Evolutionary conservation across 768 basidiomycete genomes (phyloP).

Genomic region (Gloeostereum incarnatum): DNA sequence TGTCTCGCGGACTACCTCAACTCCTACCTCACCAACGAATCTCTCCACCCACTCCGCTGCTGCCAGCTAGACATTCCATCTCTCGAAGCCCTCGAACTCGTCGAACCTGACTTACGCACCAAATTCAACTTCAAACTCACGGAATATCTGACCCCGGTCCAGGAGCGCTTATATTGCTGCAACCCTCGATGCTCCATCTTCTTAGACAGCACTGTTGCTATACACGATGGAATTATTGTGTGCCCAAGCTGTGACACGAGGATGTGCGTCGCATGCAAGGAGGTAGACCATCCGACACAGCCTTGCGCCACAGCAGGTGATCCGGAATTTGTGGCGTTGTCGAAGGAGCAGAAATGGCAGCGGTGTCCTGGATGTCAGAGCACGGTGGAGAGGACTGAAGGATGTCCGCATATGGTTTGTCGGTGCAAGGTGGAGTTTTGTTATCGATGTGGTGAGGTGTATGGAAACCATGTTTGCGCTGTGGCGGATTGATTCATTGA

Average conservation of each 20-base stretch:
- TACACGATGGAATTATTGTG: too few species aligned
- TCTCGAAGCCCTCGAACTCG: neutral
- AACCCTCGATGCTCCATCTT: neutral
- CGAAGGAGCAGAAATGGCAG: slow-evolving; percentile 20
- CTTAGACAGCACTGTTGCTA: neutral
- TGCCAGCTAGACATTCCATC: slow-evolving; percentile 14
- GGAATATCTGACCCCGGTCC: neutral
- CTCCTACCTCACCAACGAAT: slow-evolving; percentile 18
- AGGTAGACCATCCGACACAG: slow-evolving; percentile 15
- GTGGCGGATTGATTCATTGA: too few species aligned
- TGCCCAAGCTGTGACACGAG: neutral
- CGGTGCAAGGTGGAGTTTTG: slow-evolving; percentile 18
- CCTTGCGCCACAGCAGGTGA: slow-evolving; percentile 18
- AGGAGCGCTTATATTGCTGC: neutral
- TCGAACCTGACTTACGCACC: neutral
- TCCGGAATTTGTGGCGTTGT: slow-evolving; percentile 17
- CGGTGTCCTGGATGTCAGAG: slow-evolving; percentile 24
- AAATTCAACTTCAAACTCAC: neutral
- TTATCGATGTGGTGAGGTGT: slow-evolving; percentile 16
- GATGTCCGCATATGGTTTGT: slow-evolving; percentile 29
- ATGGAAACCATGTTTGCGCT: slow-evolving; percentile 14
- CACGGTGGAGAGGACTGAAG: slow-evolving; percentile 23
- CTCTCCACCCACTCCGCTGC: slow-evolving; percentile 22
- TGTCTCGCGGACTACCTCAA: slow-evolving; percentile 19
- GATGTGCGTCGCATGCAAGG: slow-evolving; percentile 9